These are phyloP conservation scores for Linnemannia hyalina DNA, from an alignment of 192 early-diverging fungal genomes.

Conservation along the genomic window DNA sequence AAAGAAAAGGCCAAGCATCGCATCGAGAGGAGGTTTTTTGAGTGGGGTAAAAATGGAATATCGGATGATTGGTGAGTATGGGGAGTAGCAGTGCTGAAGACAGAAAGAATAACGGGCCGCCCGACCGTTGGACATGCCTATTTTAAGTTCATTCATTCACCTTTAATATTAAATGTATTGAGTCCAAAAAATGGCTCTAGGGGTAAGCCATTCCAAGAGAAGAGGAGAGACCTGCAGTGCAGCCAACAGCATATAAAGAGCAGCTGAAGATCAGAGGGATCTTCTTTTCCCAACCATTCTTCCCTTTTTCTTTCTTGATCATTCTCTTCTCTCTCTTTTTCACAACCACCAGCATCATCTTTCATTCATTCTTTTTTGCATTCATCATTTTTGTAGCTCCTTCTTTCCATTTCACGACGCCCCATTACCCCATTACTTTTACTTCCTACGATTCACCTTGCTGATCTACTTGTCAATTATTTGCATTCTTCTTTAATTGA, in stretches of 20 bases:
- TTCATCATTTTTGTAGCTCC: not conserved
- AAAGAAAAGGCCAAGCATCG: no score
- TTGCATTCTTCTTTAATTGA: not conserved
- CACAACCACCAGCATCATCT: not conserved
- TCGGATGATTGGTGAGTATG: no score
- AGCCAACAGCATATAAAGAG: not conserved
- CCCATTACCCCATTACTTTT: no score
- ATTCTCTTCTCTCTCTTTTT: not conserved
- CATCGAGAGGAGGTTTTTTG: no score
- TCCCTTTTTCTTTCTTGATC: no score
- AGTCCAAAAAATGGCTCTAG: not conserved
- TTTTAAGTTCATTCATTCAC: not conserved
- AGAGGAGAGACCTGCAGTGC: not conserved
- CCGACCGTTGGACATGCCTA: not conserved
- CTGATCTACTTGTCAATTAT: not conserved
- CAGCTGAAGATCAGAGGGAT: not conserved
- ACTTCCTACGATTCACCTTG: not conserved
- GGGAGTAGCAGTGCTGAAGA: not conserved
- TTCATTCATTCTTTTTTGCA: not conserved
- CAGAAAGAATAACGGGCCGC: not conserved
- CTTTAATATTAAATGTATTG: not conserved
- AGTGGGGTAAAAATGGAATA: no score
- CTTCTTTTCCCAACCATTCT: not conserved
- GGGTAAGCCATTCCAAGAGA: not conserved
- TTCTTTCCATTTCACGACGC: not conserved